phyloP scores from a whole-genome alignment of 345 rosid genomes.

The Gossypium thurberi region DNA sequence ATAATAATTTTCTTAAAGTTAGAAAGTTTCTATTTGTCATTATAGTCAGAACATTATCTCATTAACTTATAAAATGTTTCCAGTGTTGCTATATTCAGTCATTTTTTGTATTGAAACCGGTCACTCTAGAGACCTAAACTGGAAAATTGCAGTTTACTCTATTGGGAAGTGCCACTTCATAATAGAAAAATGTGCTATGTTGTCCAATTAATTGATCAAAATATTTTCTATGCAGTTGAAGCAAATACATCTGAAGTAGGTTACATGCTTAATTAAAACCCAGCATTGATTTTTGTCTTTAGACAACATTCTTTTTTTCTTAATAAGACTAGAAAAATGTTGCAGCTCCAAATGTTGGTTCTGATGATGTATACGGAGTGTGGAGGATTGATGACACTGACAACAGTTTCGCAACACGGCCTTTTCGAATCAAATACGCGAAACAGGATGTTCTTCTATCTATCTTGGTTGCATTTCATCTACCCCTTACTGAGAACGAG shows the following conservation, averaged over 20 bases:
- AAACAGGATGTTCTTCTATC: slow-evolving; percentile 83
- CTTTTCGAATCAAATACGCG: slow-evolving; percentile 79
- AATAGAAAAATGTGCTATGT: neutral
- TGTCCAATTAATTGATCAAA: neutral
- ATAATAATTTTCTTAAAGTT: neutral
- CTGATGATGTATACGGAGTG: slow-evolving; percentile 50
- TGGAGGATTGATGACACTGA: slow-evolving; percentile 85
- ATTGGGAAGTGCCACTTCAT: neutral
- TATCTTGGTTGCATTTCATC: slow-evolving; percentile 68
- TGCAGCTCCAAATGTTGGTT: slow-evolving; percentile 60
- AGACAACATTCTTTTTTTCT: neutral
- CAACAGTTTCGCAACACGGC: slow-evolving; percentile 82
- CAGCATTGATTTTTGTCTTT: neutral
- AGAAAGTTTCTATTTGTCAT: neutral
- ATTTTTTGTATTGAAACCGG: neutral
- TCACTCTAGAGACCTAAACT: neutral
- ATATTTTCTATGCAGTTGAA: neutral
- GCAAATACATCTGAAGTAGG: neutral
- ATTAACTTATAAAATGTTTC: neutral
- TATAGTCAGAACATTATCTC: neutral
- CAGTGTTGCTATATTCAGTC: neutral
- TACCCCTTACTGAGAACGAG: slow-evolving; percentile 52
- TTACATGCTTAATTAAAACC: neutral
- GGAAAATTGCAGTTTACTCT: neutral
- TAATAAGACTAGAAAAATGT: neutral